phyloP scores from a whole-genome alignment of 495 filamentous ascomycete genomes.

The Neurospora terricola region DNA sequence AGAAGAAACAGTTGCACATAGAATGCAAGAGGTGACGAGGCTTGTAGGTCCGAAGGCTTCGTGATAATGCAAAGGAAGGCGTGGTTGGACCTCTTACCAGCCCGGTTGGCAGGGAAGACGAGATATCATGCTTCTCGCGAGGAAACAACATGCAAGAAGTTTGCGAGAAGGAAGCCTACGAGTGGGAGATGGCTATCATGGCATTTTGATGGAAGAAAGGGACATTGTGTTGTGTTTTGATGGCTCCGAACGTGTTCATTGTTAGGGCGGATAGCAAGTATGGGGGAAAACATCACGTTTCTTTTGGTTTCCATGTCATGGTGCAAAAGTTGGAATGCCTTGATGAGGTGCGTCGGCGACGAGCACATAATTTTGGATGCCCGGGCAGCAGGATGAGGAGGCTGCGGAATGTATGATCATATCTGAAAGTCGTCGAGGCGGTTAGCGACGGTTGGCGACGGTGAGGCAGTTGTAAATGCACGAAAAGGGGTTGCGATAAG shows the following conservation, averaged over 20 bases:
- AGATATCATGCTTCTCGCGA: neutral
- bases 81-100: neutral
- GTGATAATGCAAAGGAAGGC: neutral
- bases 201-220: neutral
- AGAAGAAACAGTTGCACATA: neutral
- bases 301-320: neutral
- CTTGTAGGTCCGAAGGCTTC: neutral
- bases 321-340: neutral
- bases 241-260: neutral
- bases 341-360: neutral
- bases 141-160: neutral
- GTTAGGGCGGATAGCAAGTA: neutral
- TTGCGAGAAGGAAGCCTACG: neutral
- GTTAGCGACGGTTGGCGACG: neutral
- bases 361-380: neutral
- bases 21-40: neutral
- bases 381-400: neutral
- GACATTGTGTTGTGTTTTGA: neutral
- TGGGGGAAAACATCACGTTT: neutral
- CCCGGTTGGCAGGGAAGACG: neutral
- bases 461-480: neutral
- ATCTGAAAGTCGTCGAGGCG: neutral
- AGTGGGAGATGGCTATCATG: neutral
- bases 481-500: neutral
- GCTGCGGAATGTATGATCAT: neutral